Conservation (phyloP, 2,329 filamentous ascomycete genomes). For the Apiospora aurea region DNA sequence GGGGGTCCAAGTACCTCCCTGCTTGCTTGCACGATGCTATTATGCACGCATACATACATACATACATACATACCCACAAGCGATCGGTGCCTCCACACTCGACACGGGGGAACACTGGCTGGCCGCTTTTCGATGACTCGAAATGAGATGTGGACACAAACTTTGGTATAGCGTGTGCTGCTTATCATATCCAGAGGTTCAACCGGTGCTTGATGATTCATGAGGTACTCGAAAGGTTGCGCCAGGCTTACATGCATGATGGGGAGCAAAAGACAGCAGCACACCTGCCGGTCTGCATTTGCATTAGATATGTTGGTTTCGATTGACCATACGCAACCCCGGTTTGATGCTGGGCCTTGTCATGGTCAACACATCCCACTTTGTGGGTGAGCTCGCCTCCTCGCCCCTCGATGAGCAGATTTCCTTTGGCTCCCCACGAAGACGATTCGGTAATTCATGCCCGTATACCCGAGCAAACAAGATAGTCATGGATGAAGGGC, state of each 20-base stretch:
- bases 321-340: not conserved
- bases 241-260: slow-evolving; percentile 15
- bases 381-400: not conserved
- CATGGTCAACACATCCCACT: not conserved
- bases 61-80: not conserved
- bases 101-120: not conserved
- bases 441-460: not conserved
- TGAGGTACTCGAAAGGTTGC: not conserved
- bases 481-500: not conserved
- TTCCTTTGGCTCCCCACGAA: not conserved
- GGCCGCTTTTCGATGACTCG: not conserved
- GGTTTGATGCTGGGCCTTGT: not conserved
- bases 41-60: not conserved
- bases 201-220: not conserved
- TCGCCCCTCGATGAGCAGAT: not conserved
- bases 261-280: not conserved
- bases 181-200: not conserved
- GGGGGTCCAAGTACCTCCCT: not conserved
- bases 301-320: not conserved
- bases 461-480: slow-evolving; percentile 7
- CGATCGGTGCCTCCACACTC: no score
- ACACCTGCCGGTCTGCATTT: slow-evolving; percentile 3
- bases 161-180: slow-evolving; percentile 2
- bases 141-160: slow-evolving; percentile 16
- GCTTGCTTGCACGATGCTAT: not conserved